phyloP scores from a whole-genome alignment of 2,329 filamentous ascomycete species.

The Nothophaeocryptopus gaeumannii region DNA sequence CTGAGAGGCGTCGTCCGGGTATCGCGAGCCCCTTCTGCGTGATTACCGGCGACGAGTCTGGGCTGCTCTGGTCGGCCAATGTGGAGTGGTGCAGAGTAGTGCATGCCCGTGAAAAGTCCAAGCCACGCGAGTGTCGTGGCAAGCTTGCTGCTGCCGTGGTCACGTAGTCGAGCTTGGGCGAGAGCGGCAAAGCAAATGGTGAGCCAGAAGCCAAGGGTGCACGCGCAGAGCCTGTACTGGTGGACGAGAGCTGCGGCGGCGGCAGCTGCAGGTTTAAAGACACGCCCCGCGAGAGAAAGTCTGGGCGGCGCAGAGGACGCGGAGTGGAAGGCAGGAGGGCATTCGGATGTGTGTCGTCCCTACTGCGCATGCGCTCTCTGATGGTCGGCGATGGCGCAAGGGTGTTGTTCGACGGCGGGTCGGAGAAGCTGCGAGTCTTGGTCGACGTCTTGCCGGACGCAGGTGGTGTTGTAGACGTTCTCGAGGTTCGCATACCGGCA shows the following conservation, averaged over 20 bases:
- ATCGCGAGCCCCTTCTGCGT: constrained; percentile 65
- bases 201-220: constrained; percentile 9
- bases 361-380: constrained; percentile 34
- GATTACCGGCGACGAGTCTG: constrained; percentile 85
- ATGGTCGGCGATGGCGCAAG: constrained; percentile 48
- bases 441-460: background rate
- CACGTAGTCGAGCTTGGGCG: constrained; percentile 71
- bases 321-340: constrained; percentile 37
- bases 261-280: constrained; percentile 68
- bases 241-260: constrained; percentile 25
- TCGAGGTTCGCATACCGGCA: too few species aligned
- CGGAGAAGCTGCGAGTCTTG: constrained; percentile 44
- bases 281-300: constrained; percentile 56
- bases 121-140: constrained; percentile 80
- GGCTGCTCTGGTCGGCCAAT: constrained; percentile 80
- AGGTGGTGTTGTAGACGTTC: too few species aligned
- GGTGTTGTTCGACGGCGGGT: constrained; percentile 38
- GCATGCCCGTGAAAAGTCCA: constrained; percentile 90
- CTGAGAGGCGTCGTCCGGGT: constrained; percentile 47
- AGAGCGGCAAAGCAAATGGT: constrained; percentile 61
- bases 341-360: constrained; percentile 40
- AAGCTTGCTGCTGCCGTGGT: constrained; percentile 81
- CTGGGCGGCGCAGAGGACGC: constrained; percentile 57
- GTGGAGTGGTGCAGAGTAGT: constrained; percentile 96
- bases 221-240: constrained; percentile 35